Evolutionary conservation across 768 basidiomycete genomes (phyloP).

Genomic region (Clathrus columnatus): DNA sequence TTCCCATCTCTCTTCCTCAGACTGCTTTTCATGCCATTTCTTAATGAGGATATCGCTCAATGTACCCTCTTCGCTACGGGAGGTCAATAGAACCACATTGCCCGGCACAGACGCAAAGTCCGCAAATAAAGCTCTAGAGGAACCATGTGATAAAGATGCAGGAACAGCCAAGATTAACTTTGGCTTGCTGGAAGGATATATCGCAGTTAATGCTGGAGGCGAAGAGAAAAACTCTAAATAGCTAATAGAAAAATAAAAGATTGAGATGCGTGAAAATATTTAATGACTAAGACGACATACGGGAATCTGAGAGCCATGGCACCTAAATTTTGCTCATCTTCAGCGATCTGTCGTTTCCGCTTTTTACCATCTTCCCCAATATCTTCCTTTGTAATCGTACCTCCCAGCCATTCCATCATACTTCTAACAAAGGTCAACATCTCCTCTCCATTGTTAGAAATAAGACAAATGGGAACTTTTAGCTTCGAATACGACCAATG

Average conservation of each 20-base stretch:
- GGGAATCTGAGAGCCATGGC: conserved; percentile 83
- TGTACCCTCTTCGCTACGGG: conserved; percentile 70
- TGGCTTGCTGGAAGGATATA: conserved; percentile 79
- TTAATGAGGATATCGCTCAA: conserved; percentile 73
- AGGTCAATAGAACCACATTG: conserved; percentile 83
- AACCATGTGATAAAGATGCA: conserved; percentile 85
- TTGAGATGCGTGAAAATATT: not conserved
- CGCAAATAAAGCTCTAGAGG: conserved; percentile 77
- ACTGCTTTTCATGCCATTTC: conserved; percentile 77
- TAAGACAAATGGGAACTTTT: conserved; percentile 85
- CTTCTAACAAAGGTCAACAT: conserved; percentile 90
- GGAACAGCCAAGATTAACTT: conserved; percentile 94
- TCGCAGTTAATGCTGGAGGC: conserved; percentile 69
- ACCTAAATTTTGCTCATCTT: conserved; percentile 75
- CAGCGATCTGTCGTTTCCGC: conserved; percentile 48
- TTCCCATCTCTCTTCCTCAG: conserved; percentile 79
- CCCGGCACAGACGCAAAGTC: conserved; percentile 77
- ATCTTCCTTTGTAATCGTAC: conserved; percentile 88
- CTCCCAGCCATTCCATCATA: conserved; percentile 99
- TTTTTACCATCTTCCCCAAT: conserved; percentile 68
- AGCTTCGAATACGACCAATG: conserved; percentile 90
- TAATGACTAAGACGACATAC: too few relatives aligned
- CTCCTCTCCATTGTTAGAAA: conserved; percentile 84
- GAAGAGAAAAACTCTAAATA: conserved; percentile 88
- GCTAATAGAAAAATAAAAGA: conserved; percentile 31